Evolutionary conservation across 2,329 filamentous ascomycete genomes (phyloP), one percentile per base, ranked within the genome.

Genomic region (Talaromyces sp.): DNA sequence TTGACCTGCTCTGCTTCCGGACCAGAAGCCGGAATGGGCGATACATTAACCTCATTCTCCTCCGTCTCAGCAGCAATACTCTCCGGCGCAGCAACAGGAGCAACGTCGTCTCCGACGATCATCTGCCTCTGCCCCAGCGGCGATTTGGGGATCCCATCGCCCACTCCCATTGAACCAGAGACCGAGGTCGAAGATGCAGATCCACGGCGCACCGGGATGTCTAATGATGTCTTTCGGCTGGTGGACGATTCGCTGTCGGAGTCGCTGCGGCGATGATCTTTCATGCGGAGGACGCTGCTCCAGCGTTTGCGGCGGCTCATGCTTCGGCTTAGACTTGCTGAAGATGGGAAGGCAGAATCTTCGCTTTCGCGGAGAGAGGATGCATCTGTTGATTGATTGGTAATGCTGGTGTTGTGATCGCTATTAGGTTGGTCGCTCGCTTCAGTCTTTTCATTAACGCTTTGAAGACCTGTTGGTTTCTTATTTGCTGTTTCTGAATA

Each of bases 271-370:
- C 10, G 45, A 27, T 54, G 47, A 10, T 65, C 64, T 35, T 65
- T 66, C 43, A 48, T 57, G 31, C 56, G 65, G 2, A 66, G 27
- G 16, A 66, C 65, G 37, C 45, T 66, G 22, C 65, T 66, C 65
- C 65, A 66, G n/a, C 65, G 48, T 47, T 65, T 63, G 41, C 65
- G 48, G 43, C 65, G 65, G 33, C 65, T 64, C 27, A 60, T 43
- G 45, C 57, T 66, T 35, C 65, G 60, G 13, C 31, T 27, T 19
- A 63, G 33, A 35, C 11, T 41, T 48, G 37, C 22, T 16, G 52
- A 22, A 56, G 41, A 43, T 48, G 33, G 59, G n/a, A 24, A 39
- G 11, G 60, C 3, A 3, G 22, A 39, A 13, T 64, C 62, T 54
- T 64, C 62, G 45, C 56, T 64, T 14, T 35, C 43, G 19, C 56